These are phyloP conservation scores for Cladosporium sp. DNA, from an alignment of 2,329 filamentous ascomycete genomes.

Conservation along the genomic window DNA sequence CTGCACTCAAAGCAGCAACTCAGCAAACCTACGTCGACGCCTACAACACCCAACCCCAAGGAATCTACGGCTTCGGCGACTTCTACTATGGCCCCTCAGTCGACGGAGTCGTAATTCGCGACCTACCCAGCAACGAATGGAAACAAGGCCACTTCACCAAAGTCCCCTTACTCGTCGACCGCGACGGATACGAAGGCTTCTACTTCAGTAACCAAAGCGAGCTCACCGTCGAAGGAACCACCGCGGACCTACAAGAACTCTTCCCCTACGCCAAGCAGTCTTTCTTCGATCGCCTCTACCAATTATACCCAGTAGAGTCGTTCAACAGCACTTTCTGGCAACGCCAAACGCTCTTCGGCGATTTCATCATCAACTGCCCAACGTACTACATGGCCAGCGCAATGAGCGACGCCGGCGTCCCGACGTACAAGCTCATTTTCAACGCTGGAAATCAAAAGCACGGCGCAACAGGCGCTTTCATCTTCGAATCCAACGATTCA, in stretches of 20 bases:
- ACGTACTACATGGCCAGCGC: constrained; percentile 35
- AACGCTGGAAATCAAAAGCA: constrained; percentile 31
- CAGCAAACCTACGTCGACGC: constrained; percentile 9
- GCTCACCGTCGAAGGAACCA: constrained; percentile 27
- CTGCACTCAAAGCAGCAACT: neutral
- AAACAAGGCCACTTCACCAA: constrained; percentile 31
- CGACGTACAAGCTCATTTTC: constrained; percentile 33
- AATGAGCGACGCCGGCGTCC: constrained; percentile 5
- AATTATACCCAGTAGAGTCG: constrained; percentile 32
- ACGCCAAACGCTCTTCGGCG: constrained; percentile 37
- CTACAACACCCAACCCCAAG: neutral
- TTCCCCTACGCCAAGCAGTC: constrained; percentile 34
- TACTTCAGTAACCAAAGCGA: constrained; percentile 30
- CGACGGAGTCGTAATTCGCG: constrained; percentile 36
- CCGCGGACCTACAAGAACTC: constrained; percentile 26
- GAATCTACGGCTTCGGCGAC: constrained; percentile 34
- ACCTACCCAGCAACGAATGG: constrained; percentile 32
- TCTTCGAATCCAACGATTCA: constrained; percentile 13
- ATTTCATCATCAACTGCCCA: constrained; percentile 39
- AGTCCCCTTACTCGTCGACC: constrained; percentile 34
- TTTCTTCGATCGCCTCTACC: constrained; percentile 37
- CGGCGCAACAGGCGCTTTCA: constrained; percentile 25
- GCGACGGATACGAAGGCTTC: constrained; percentile 34
- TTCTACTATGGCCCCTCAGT: constrained; percentile 41
- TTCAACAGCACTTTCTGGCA: constrained; percentile 37